Conservation (phyloP, 345 rosid species). For the Geranium rotundifolium region DNA sequence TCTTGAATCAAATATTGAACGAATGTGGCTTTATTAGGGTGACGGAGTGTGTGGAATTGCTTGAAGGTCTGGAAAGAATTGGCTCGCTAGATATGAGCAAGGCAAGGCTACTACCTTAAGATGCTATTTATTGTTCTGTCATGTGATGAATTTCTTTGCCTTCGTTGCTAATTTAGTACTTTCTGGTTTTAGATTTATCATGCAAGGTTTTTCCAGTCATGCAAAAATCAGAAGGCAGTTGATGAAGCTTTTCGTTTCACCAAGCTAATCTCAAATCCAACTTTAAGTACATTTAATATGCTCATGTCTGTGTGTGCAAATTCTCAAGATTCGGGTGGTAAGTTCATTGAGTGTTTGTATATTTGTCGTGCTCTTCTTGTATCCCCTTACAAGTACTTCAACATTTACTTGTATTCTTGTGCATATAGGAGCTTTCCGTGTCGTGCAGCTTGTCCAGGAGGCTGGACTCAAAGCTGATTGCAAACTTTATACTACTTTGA, state of each 20-base stretch:
- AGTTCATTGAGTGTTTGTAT: constrained; percentile 10
- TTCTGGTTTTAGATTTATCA: constrained; percentile 57
- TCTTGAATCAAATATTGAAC: background rate
- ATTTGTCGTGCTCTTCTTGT: background rate
- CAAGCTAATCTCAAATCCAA: constrained; percentile 69
- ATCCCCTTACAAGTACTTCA: constrained; percentile 3
- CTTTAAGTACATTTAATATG: constrained; percentile 93
- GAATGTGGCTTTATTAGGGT: constrained; percentile 30
- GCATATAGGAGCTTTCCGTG: constrained; percentile 62
- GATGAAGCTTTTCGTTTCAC: constrained; percentile 80
- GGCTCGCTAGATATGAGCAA: constrained; percentile 69
- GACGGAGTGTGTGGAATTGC: constrained; percentile 54
- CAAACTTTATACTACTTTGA: constrained; percentile 85
- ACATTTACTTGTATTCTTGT: constrained; percentile 9
- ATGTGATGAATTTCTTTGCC: background rate
- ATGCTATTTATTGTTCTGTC: constrained; percentile 7
- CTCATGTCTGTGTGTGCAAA: constrained; percentile 76
- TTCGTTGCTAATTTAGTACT: constrained; percentile 5
- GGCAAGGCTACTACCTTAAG: constrained; percentile 24
- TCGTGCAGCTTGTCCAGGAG: constrained; percentile 53
- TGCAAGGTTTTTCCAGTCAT: constrained; percentile 59
- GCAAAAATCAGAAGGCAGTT: constrained; percentile 60
- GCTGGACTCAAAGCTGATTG: constrained; percentile 66
- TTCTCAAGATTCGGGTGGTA: constrained; percentile 72
- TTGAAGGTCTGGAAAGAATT: constrained; percentile 58